Base-by-base conservation (phyloP, 805 yeast species). In the Lachancea lanzarotensis region DNA sequence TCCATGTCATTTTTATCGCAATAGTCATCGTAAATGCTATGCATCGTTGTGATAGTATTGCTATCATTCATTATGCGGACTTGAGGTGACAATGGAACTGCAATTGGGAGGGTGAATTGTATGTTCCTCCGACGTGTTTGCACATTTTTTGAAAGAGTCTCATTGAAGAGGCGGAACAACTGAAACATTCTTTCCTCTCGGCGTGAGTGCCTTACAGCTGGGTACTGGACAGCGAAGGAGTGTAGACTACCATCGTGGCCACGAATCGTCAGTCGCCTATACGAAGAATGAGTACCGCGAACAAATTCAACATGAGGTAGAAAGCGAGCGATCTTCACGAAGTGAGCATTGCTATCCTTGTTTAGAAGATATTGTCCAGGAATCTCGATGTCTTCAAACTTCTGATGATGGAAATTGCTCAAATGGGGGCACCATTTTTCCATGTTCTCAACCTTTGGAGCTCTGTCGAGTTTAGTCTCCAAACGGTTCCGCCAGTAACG, bases 341-440 rank as follows among this genome's bases (percentile, higher is more conserved):
- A 95, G 63, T 91, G 96, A n/a, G 78, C 65, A 60, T 87, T 91
- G 63, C 76, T 88, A 56, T 91, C 98, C 61, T 82, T 84, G 62
- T 87, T 85, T 68, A 88, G 71, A 59, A 90, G 69, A 59, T 93
- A 93, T 61, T 93, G 99, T 1, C 99, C 98, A 0, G 98, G 98
- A 47, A 93, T 81, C 63, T 93, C 98, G 47, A 93, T 87, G 40
- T 93, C 98, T 63, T 93, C 99, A 60, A 93, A 93, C 66, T 89
- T 91, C 63, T 93, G 98, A 63, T 93, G 96, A 66, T 93, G 98
- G 78, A 95, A 93, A 61, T 90, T 96, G 61, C 95, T 84, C 63
- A 93, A 72, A 55, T 91, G 98, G 13, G 98, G 96, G 57, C 97
- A 89, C 50, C 93, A 73, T 46, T 89, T 80, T 66, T 93, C 98